A percentile compares a stretch with the other conserved stretches of the same genome.
Conservation (phyloP, 2,329 filamentous ascomycete species). For the Colletotrichum sp. region DNA sequence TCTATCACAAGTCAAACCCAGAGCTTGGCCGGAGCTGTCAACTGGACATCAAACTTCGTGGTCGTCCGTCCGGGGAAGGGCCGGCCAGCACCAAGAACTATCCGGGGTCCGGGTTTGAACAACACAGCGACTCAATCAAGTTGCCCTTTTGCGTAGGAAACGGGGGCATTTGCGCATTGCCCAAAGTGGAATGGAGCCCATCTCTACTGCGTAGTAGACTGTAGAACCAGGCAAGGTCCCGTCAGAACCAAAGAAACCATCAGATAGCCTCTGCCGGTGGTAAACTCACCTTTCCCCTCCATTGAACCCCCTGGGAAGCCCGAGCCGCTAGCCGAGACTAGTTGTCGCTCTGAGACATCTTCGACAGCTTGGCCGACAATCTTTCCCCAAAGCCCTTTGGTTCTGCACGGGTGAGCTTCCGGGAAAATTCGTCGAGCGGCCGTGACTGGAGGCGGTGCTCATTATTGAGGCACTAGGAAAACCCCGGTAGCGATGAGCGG, state of each 20-base stretch:
- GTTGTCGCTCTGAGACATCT: background rate
- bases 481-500: background rate
- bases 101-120: background rate
- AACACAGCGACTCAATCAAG: background rate
- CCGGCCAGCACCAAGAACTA: background rate
- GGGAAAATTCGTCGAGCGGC: background rate
- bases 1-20: background rate
- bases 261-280: background rate
- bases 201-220: background rate
- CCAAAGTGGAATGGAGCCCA: background rate
- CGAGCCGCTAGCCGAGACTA: background rate
- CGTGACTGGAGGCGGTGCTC: background rate
- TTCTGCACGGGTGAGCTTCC: background rate
- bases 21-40: background rate
- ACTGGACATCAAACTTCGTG: background rate
- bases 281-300: background rate
- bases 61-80: background rate
- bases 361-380: background rate
- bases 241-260: background rate
- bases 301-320: background rate
- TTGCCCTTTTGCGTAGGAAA: background rate
- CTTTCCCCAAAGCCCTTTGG: background rate
- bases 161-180: background rate
- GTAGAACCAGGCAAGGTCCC: background rate
- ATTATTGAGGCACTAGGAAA: background rate